phyloP scores from a whole-genome alignment of 2,329 filamentous ascomycete species.

The Penicillium hordei region DNA sequence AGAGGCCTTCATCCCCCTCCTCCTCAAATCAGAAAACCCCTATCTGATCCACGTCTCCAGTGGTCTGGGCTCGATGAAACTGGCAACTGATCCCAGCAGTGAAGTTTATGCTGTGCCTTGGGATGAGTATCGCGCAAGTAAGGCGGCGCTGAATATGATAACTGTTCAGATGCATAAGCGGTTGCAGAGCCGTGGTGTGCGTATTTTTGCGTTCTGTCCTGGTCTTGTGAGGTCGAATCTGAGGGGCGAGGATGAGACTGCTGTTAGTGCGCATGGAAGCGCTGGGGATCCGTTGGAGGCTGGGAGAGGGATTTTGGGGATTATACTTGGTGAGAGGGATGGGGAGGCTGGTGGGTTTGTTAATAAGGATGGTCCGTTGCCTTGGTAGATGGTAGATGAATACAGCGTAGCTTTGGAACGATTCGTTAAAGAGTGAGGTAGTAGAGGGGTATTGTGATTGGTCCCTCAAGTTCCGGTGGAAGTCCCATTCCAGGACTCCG shows the following conservation, averaged over 20 bases:
- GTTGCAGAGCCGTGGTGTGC: conserved; percentile 16
- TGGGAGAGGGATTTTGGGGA: conserved; percentile 23
- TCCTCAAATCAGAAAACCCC: conserved; percentile 30
- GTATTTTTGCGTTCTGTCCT: conserved; percentile 29
- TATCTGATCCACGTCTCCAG: conserved; percentile 39
- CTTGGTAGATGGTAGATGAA: neutral
- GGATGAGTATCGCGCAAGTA: conserved; percentile 23
- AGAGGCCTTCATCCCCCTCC: conserved; percentile 33
- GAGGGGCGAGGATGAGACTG: conserved; percentile 26
- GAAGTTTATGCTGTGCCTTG: neutral
- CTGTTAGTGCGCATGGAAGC: conserved; percentile 18
- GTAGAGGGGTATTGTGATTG: too few species aligned
- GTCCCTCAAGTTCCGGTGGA: conserved; percentile 1
- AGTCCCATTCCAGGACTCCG: neutral
- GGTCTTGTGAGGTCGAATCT: conserved; percentile 33
- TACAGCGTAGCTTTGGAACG: neutral
- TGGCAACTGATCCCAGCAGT: conserved; percentile 5
- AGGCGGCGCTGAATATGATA: conserved; percentile 23
- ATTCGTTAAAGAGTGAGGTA: too few species aligned
- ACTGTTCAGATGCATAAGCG: conserved; percentile 19
- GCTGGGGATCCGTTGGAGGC: conserved; percentile 28
- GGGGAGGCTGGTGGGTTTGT: conserved; percentile 32
- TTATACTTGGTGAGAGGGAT: conserved; percentile 33
- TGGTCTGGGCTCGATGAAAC: conserved; percentile 30
- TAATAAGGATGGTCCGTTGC: conserved; percentile 21